Base-by-base conservation (phyloP, 345 rosid genomes). In the Aethionema arabicum region DNA sequence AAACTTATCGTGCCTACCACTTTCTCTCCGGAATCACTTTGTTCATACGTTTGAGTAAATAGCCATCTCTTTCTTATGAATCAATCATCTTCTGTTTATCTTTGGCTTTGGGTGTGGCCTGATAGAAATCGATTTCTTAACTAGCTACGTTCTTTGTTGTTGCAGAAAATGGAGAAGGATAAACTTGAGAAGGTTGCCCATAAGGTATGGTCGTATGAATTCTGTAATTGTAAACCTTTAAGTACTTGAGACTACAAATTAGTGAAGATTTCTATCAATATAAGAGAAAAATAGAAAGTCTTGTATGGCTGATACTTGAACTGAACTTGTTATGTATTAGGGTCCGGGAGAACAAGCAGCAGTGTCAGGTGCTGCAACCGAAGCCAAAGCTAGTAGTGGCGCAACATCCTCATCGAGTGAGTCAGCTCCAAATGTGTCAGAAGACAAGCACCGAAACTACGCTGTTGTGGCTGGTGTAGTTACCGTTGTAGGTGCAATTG, bases 161-260 rank as follows among this genome's bases (percentile, higher is more conserved):
- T 77, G 72, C 83, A 95, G 99, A 95, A 88, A 86, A 81, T 65
- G 61, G 99, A 93, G 82, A 75, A 78, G 50, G 96, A 90, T 78
- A 93, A 90, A 72, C 64, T 93, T 63, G 92, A 90, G 80, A 90
- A 90, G 84, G 75, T 81, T 52, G 97, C 99, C 7, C 79, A 82
- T 59, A 84, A 87, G 97, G 99, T 93, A 79, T 62, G 66, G 29
- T 21, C n/a, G n/a, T n/a, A 15, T 7, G 4, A 21, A 45, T 61
- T 11, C 16, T 52, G 30, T 7, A 16, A n/a, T 8, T 0, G 10
- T 10, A 4, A 37, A 37, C 40, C 52, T 35, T 35, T 9, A 3
- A 56, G 41, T 30, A 13, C 39, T 46, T 48, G 3, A 47, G 31
- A 15, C 11, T 11, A 29, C 11, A n/a, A 46, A 10, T 61, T 52